These are phyloP conservation scores for Parathielavia hyrcaniae DNA, from an alignment of 495 filamentous ascomycete genomes.

Conservation along the genomic window DNA sequence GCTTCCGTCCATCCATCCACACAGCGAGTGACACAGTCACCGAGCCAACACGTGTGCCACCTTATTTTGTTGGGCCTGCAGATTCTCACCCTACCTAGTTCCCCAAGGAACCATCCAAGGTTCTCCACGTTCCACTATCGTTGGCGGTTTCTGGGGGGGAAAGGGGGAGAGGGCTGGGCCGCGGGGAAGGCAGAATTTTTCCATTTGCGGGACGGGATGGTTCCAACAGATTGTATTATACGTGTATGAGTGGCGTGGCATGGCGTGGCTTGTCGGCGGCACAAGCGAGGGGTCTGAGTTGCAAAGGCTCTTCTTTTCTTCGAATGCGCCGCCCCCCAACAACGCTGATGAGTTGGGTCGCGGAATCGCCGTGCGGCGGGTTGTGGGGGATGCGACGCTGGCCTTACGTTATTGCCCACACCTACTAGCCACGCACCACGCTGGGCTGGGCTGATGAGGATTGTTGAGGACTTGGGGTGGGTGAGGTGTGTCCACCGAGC, in stretches of 20 bases:
- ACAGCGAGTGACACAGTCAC: neutral
- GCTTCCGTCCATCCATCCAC: neutral
- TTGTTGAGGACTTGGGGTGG: too few species aligned
- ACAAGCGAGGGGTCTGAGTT: neutral
- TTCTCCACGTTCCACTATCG: constrained; percentile 12
- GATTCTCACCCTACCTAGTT: neutral
- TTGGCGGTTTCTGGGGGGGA: neutral
- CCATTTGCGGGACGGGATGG: neutral
- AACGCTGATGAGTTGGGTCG: too few species aligned
- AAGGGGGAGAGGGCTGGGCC: too few species aligned
- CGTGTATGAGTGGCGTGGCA: too few species aligned
- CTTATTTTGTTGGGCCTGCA: neutral
- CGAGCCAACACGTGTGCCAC: constrained; percentile 4
- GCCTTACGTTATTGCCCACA: constrained; percentile 10
- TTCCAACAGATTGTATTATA: constrained; percentile 3
- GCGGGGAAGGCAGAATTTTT: constrained; percentile 2
- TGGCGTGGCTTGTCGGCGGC: constrained; percentile 7
- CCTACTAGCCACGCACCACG: neutral
- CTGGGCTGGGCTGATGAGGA: neutral
- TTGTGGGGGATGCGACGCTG: constrained; percentile 11
- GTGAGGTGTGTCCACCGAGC: neutral
- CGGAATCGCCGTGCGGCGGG: constrained; percentile 14
- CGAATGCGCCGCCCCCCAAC: too few species aligned
- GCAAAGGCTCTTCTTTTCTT: neutral
- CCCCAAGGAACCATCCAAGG: neutral